Evolutionary conservation across 31 red algal genomes (phyloP), one percentile per base, ranked within the genome.

Genomic region (Endocladia muricata): DNA sequence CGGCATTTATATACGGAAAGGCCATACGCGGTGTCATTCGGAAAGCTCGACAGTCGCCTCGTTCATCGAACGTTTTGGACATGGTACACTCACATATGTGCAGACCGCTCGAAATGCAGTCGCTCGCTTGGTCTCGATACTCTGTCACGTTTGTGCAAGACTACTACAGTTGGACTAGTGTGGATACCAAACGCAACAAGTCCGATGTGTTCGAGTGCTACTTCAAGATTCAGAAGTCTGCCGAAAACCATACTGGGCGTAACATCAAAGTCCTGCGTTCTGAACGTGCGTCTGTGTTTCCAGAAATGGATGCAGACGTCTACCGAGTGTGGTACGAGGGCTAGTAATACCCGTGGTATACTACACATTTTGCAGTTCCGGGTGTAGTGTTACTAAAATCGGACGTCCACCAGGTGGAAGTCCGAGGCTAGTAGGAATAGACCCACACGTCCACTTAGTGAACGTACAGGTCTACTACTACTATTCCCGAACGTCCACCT

Each of bases 11-110:
- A 8, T 49, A 49, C 44, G 44, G 44, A 8, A 49, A 49, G 19
- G 44, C 44, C 44, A 49, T 19, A 13, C 44, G 44, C 8, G 8
- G 11, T 49, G 44, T 49, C 11, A 49, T 49, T 19, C 44, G 11
- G 19, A 49, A 49, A 8, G 44, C 8, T 8, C 44, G 44, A 19
- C 19, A 8, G 11, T 49, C 44, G 19, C 8, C 19, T 11, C 57
- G 57, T 21, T 11, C 57, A 61, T 13, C 17, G 6, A 8, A 21
- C 26, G 7, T 13, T 31, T 17, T 74, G 13, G 70, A 54, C 42
- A 1, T 74, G 5, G 41, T 74, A 6, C 70, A 74, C 43, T 56
- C 70, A 1, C 42, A 74, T 56, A 47, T 74, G 2, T 74, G 70
- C 43, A 47, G 70, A 1, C 70, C 44, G 26, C 31, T 74, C 42